A percentile compares a stretch with the other conserved stretches of the same genome.
Evolutionary conservation across 306 rosid genomes (phyloP).

Genomic region (Pachyrhizus erosus): DNA sequence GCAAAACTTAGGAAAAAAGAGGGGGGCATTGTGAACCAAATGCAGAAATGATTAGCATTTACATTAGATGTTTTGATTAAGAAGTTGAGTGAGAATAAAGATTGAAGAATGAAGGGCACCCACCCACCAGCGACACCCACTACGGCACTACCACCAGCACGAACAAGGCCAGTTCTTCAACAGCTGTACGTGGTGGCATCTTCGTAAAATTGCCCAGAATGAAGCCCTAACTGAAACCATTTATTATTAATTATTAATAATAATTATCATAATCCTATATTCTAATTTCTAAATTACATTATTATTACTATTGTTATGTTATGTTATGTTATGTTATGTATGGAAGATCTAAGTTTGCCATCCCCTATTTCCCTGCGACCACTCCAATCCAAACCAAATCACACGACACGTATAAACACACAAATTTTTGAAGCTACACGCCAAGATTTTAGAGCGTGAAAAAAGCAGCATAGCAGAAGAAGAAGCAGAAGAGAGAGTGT

Average conservation of each 20-base stretch:
- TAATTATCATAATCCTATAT: neutral
- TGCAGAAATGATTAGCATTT: constrained; percentile 6
- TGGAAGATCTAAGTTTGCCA: constrained; percentile 20
- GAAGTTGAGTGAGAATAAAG: constrained; percentile 22
- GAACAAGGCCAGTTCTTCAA: neutral
- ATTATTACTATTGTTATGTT: neutral
- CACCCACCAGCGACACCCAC: neutral
- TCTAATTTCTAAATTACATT: neutral
- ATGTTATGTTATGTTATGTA: neutral
- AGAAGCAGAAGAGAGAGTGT: constrained; percentile 24
- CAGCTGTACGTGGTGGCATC: constrained; percentile 19
- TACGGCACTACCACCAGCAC: neutral
- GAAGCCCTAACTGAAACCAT: neutral
- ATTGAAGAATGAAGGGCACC: neutral
- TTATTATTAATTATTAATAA: neutral
- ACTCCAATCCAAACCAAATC: constrained; percentile 27
- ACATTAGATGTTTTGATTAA: neutral
- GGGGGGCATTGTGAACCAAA: neutral
- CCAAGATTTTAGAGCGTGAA: neutral
- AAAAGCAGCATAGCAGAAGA: neutral
- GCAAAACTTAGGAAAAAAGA: neutral
- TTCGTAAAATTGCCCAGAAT: neutral
- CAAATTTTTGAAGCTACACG: neutral
- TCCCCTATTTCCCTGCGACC: constrained; percentile 3
- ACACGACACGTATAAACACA: constrained; percentile 4